Base-by-base conservation (phyloP, 345 rosid species). In the Eucalyptus polyanthemos region DNA sequence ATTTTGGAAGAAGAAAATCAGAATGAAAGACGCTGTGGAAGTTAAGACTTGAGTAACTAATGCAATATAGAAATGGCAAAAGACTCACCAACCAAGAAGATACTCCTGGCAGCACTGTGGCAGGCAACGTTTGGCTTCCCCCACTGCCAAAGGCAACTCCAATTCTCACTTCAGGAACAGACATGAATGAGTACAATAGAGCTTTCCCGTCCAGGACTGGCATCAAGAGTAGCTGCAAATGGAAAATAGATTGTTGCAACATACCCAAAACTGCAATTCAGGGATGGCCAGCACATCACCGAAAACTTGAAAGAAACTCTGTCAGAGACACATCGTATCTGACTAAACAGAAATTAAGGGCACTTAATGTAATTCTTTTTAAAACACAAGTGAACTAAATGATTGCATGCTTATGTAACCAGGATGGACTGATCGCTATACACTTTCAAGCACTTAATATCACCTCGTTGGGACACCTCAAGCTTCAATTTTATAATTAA, bases 71-170 rank as follows among this genome's bases (percentile, higher is more conserved):
- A 86, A 86, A 13, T 37, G 88, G 47, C 8, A 34, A 50, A 86
- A 93, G 89, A 92, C 93, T n/a, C 87, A 97, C 99, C 96, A 97
- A 96, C 98, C 98, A 97, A 89, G 99, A 95, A 88, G 99, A 97
- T 90, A 97, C 99, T 14, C 98, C 99, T 21, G 99, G 99, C 51
- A 97, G 96, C 91, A 93, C 99, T 13, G 99, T 97, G 15, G 97
- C 98, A 42, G 99, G 99, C 87, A 97, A 94, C 51, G 98, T 95
- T 88, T 98, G 98, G 92, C 98, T 97, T 90, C 98, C 99, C 34
- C 99, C 99, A 91, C 99, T 96, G 87, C 99, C 99, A 87, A 98
- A 98, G 89, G 99, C 98, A 90, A 98, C 93, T 91, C 99, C 97
- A 53, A 97, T 94, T 92, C 98, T 93, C 54, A 97, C 97, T 88